Percentiles rank a stretch among this genome's conserved stretches.
These are phyloP conservation scores for Parastagonospora avenae DNA, from an alignment of 2,329 filamentous ascomycete species.

Conservation along the genomic window DNA sequence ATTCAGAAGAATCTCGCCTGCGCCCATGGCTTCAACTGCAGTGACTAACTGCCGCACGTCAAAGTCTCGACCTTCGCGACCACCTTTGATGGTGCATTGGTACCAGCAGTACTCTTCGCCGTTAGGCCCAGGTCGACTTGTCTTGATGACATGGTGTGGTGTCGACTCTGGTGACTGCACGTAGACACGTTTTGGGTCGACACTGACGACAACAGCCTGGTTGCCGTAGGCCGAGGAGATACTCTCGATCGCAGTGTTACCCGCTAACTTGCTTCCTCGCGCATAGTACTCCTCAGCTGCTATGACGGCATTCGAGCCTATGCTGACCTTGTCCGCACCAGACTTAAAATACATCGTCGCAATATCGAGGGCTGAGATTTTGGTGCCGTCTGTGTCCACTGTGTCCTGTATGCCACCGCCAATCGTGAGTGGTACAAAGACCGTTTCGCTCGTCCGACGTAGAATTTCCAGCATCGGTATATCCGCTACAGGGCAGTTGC, in stretches of 20 bases:
- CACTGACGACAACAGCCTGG: slow-evolving; percentile 93
- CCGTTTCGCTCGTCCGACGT: slow-evolving; percentile 81
- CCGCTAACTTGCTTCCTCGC: slow-evolving; percentile 69
- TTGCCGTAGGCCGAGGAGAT: slow-evolving; percentile 93
- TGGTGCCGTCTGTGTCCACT: slow-evolving; percentile 82
- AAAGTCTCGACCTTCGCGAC: slow-evolving; percentile 89
- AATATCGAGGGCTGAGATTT: slow-evolving; percentile 87
- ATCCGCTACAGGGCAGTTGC: slow-evolving; percentile 90
- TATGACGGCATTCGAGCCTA: slow-evolving; percentile 90
- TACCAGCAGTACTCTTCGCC: slow-evolving; percentile 93
- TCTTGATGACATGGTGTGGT: slow-evolving; percentile 75
- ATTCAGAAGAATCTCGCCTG: slow-evolving; percentile 92
- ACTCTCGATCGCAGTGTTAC: slow-evolving; percentile 90
- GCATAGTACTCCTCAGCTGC: slow-evolving; percentile 91
- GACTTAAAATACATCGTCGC: slow-evolving; percentile 97
- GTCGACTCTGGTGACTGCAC: slow-evolving; percentile 72
- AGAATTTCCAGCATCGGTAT: slow-evolving; percentile 96
- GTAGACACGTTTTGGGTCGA: slow-evolving; percentile 92
- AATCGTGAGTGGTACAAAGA: slow-evolving; percentile 95
- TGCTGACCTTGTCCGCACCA: slow-evolving; percentile 96
- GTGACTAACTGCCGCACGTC: slow-evolving; percentile 87
- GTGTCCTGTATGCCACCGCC: slow-evolving; percentile 95
- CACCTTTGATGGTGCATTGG: slow-evolving; percentile 95
- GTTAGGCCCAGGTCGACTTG: slow-evolving; percentile 69
- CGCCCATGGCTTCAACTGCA: slow-evolving; percentile 94